A percentile compares a stretch with the other conserved stretches of the same genome.
Evolutionary conservation across 345 rosid species (phyloP).

Genomic region (Anastatica hierochuntica): DNA sequence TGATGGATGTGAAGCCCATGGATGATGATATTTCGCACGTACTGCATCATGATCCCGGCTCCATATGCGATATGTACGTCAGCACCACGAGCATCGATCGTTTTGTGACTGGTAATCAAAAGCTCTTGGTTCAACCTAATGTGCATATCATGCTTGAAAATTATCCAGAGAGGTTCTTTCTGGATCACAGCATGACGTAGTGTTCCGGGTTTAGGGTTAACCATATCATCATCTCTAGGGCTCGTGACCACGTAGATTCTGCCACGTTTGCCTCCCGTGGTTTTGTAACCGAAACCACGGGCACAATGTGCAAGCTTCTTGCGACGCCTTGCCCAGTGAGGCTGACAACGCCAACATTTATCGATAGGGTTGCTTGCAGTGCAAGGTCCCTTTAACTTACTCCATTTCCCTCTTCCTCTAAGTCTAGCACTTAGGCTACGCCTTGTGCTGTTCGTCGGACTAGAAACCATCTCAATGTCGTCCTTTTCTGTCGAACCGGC

Average conservation of each 20-base stretch:
- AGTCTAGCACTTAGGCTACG: constrained; percentile 29
- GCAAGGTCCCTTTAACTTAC: constrained; percentile 41
- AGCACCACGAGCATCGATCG: constrained; percentile 73
- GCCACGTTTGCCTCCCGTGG: constrained; percentile 61
- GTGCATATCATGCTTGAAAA: constrained; percentile 45
- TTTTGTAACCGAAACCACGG: constrained; percentile 55
- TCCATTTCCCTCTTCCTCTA: constrained; percentile 15
- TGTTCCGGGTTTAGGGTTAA: constrained; percentile 52
- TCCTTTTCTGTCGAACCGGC: constrained; percentile 13
- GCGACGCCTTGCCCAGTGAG: constrained; percentile 52
- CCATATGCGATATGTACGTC: constrained; percentile 54
- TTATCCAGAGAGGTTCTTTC: constrained; percentile 52
- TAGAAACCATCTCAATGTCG: constrained; percentile 10
- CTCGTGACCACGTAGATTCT: constrained; percentile 47
- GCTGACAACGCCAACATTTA: constrained; percentile 71
- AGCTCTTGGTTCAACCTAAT: constrained; percentile 61
- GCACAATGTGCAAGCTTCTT: constrained; percentile 48
- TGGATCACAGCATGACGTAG: constrained; percentile 60
- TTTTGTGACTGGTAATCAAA: constrained; percentile 47
- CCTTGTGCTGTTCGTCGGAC: constrained; percentile 40
- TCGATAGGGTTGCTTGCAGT: constrained; percentile 74
- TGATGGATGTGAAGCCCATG: constrained; percentile 57
- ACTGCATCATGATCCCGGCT: constrained; percentile 57
- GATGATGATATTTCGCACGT: constrained; percentile 52
- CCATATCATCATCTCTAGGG: constrained; percentile 39